These are phyloP conservation scores for Leccinum solheimii DNA, from an alignment of 1,284 basidiomycete species.

Conservation along the genomic window DNA sequence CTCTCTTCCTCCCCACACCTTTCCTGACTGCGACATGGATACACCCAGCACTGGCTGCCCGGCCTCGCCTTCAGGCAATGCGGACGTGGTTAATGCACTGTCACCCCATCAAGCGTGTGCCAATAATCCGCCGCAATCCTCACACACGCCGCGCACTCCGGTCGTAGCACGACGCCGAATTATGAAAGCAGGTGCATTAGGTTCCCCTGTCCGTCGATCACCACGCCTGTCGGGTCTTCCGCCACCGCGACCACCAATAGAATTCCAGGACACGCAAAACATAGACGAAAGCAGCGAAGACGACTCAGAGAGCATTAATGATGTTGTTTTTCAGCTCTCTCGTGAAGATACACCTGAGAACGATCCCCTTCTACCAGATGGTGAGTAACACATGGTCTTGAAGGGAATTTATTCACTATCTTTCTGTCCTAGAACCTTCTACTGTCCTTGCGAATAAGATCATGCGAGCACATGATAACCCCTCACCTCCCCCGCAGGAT, in stretches of 20 bases:
- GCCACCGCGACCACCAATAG: constrained; percentile 27
- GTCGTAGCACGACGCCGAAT: constrained; percentile 35
- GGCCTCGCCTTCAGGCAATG: constrained; percentile 30
- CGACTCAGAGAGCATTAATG: constrained; percentile 33
- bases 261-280: constrained; percentile 14
- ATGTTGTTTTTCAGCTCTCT: constrained; percentile 34
- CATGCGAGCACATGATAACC: constrained; percentile 67
- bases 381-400: constrained; percentile 35
- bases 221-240: constrained; percentile 46
- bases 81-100: constrained; percentile 37
- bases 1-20: background rate
- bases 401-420: constrained; percentile 6
- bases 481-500: constrained; percentile 67
- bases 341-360: constrained; percentile 48
- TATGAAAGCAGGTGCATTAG: constrained; percentile 29
- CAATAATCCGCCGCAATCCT: constrained; percentile 54
- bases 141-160: constrained; percentile 49
- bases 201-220: constrained; percentile 50
- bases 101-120: constrained; percentile 46
- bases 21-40: constrained; percentile 23
- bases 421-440: constrained; percentile 53
- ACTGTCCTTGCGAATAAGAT: constrained; percentile 63
- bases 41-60: constrained; percentile 16
- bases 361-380: constrained; percentile 42
- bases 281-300: constrained; percentile 26